Conservation (phyloP, 2,329 filamentous ascomycete species). For the Claviceps sp. region DNA sequence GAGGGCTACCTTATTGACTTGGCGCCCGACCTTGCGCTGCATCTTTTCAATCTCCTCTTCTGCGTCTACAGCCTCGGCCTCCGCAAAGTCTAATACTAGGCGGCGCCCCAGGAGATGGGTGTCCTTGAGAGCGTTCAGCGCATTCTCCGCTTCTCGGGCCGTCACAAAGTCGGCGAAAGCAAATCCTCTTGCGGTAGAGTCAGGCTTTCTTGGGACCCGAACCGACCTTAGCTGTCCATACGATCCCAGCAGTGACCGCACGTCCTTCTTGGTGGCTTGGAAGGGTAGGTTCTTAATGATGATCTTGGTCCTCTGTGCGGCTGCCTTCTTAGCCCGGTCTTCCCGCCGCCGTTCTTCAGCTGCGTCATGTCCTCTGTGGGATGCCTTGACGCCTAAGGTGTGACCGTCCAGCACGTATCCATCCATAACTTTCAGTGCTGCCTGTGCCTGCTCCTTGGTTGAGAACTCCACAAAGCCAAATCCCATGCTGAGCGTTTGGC, state of each 20-base stretch:
- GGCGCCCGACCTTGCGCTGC: slow-evolving; percentile 86
- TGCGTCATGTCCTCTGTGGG: slow-evolving; percentile 76
- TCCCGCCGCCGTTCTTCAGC: slow-evolving; percentile 75
- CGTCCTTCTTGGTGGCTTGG: slow-evolving; percentile 85
- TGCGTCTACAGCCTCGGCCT: slow-evolving; percentile 76
- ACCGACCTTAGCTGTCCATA: slow-evolving; percentile 90
- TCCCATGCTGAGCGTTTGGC: slow-evolving; percentile 86
- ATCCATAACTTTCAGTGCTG: slow-evolving; percentile 75
- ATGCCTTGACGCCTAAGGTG: slow-evolving; percentile 70
- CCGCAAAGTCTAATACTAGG: slow-evolving; percentile 83
- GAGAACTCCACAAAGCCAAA: slow-evolving; percentile 91
- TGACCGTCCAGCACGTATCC: slow-evolving; percentile 79
- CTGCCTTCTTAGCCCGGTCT: slow-evolving; percentile 69
- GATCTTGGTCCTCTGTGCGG: slow-evolving; percentile 73
- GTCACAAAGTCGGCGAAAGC: slow-evolving; percentile 95
- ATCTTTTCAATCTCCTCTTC: slow-evolving; percentile 96
- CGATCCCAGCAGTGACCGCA: slow-evolving; percentile 70
- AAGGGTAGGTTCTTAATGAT: slow-evolving; percentile 98
- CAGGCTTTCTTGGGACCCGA: slow-evolving; percentile 89
- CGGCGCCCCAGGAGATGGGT: slow-evolving; percentile 86
- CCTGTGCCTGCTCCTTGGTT: slow-evolving; percentile 62
- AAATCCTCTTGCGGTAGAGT: slow-evolving; percentile 78
- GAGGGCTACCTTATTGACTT: slow-evolving; percentile 80
- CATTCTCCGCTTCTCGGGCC: slow-evolving; percentile 76
- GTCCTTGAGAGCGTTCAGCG: slow-evolving; percentile 78